These are phyloP conservation scores for Fusarium clavum DNA, from an alignment of 2,329 filamentous ascomycete species.

Conservation along the genomic window DNA sequence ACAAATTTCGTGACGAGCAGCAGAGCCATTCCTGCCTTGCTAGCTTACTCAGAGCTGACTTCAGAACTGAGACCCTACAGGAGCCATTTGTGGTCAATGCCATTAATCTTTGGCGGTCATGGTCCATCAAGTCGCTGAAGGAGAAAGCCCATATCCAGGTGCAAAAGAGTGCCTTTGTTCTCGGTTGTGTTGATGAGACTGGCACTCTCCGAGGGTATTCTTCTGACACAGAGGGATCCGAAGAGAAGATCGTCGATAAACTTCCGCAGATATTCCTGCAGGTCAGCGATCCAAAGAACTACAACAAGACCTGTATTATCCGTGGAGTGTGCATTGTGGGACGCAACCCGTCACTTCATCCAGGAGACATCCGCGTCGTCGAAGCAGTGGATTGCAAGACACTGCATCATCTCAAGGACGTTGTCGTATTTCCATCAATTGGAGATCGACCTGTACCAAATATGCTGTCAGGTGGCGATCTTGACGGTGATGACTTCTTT, in stretches of 20 bases:
- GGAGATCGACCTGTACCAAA: conserved; percentile 88
- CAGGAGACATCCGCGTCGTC: conserved; percentile 91
- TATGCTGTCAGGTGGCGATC: conserved; percentile 96
- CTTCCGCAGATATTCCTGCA: conserved; percentile 93
- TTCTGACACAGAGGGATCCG: conserved; percentile 55
- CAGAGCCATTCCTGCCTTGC: conserved; percentile 80
- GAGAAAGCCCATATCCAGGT: conserved; percentile 90
- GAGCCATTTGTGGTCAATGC: conserved; percentile 89
- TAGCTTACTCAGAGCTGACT: conserved; percentile 81
- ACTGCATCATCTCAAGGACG: conserved; percentile 83
- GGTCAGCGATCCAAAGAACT: conserved; percentile 69
- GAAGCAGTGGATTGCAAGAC: conserved; percentile 79
- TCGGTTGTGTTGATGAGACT: conserved; percentile 91
- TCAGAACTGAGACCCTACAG: conserved; percentile 68
- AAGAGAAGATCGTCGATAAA: conserved; percentile 58
- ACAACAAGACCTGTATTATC: conserved; percentile 71
- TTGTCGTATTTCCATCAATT: conserved; percentile 85
- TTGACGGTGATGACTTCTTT: conserved; percentile 96
- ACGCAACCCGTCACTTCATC: conserved; percentile 92
- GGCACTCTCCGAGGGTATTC: conserved; percentile 78
- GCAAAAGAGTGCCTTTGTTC: conserved; percentile 84
- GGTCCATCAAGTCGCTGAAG: conserved; percentile 89
- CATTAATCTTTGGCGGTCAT: conserved; percentile 86
- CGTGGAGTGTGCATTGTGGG: conserved; percentile 85
- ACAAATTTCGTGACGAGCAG: conserved; percentile 85